Base-by-base conservation (phyloP, 2,329 filamentous ascomycete genomes). In the Trichoderma koningiopsis region DNA sequence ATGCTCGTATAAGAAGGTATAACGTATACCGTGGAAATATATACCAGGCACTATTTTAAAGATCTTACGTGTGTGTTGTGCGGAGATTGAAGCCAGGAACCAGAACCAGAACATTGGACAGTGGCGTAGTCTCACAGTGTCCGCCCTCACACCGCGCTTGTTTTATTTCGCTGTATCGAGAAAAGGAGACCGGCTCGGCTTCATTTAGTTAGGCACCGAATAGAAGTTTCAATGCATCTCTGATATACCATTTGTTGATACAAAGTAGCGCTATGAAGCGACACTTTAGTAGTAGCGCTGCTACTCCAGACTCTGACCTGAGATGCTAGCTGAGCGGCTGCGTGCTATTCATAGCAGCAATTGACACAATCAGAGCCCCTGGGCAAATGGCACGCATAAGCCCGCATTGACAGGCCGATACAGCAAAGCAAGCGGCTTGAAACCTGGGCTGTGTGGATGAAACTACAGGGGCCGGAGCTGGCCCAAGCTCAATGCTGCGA, bases 341-440 rank as follows among this genome's bases (percentile, higher is more conserved):
- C 5, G 43, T 56, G 33, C 61, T 64, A 56, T 55, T 35, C 55
- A 56, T 56, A 56, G 61, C 49, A 40, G 19, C 16, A 24, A 22
- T 14, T 37, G 24, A 29, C 22, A 40, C 37, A n/a, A 40, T 27
- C 2, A 37, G n/a, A 53, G 33, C 49, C 47, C 61, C 55, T 52
- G 33, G 40, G 16, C 27, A 37, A 56, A 65, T 65, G 62, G 62
- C 62, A 65, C 62, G 62, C 35, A 65, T 65, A 57, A 65, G 62
- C 61, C 43, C 33, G 62, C 63, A 66, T 66, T 66, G 55, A 66
- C 63, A 58, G 63, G 57, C 10, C 35, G 57, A 31, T 53, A 37
- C 60, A 49, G 53, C 52, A 43, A 57, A n/a, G 14, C 37, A 35
- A 13, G n/a, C 6, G 56, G n/a, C 16, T 61, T 68, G 65, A 68